Conservation (phyloP, 2,329 filamentous ascomycete species). For the Fusarium aywerte region DNA sequence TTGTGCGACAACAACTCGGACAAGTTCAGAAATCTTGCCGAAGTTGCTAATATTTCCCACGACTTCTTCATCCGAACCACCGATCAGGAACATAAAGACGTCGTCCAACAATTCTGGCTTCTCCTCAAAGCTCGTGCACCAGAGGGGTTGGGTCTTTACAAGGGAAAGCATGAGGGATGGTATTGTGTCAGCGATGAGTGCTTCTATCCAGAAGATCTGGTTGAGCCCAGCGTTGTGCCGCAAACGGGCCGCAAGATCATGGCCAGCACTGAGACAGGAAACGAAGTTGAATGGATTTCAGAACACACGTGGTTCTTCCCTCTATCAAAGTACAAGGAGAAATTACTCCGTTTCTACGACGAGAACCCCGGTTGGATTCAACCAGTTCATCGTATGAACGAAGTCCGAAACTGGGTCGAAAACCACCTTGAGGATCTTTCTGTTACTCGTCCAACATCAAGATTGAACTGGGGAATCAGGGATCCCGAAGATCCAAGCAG, state of each 20-base stretch:
- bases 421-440: slow-evolving; percentile 87
- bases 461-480: slow-evolving; percentile 87
- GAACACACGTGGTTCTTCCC: slow-evolving; percentile 97
- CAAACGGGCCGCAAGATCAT: slow-evolving; percentile 84
- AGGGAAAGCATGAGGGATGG: slow-evolving; percentile 90
- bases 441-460: slow-evolving; percentile 81
- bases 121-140: slow-evolving; percentile 66
- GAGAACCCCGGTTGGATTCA: slow-evolving; percentile 82
- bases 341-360: slow-evolving; percentile 80
- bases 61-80: slow-evolving; percentile 95
- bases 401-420: slow-evolving; percentile 80
- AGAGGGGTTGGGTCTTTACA: slow-evolving; percentile 82
- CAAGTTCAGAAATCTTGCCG: slow-evolving; percentile 81
- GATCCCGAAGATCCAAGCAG: slow-evolving; percentile 87
- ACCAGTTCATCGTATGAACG: slow-evolving; percentile 77
- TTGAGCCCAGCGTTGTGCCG: slow-evolving; percentile 80
- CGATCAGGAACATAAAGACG: slow-evolving; percentile 80
- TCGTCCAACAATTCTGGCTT: slow-evolving; percentile 90
- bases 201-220: slow-evolving; percentile 83
- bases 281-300: slow-evolving; percentile 92
- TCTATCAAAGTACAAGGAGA: slow-evolving; percentile 83
- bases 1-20: slow-evolving; percentile 88
- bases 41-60: slow-evolving; percentile 74
- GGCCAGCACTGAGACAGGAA: slow-evolving; percentile 87
- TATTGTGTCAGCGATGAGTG: slow-evolving; percentile 97